A percentile compares a stretch with the other conserved stretches of the same genome.
Conservation (phyloP, 371 early-diverging fungal genomes). For the Sporodiniella umbellata region DNA sequence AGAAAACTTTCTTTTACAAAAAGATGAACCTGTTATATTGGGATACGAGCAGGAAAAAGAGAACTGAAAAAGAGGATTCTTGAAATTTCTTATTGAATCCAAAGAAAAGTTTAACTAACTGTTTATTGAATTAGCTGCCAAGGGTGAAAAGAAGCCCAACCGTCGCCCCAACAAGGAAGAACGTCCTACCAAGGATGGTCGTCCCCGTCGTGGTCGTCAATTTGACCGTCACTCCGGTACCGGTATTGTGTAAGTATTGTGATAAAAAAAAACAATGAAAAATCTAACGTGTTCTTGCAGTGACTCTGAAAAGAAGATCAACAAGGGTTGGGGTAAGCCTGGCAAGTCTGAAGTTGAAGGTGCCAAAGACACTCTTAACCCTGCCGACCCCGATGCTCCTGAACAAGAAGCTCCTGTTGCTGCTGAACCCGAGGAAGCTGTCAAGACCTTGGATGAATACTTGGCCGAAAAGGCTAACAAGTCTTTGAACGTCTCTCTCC, state of each 20-base stretch:
- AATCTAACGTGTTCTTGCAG: conserved; percentile 23
- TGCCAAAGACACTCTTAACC: conserved; percentile 27
- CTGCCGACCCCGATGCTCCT: conserved; percentile 42
- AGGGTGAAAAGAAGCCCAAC: conserved; percentile 11
- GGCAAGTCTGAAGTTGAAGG: conserved; percentile 45
- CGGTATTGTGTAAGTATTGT: conserved; percentile 55
- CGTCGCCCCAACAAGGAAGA: conserved; percentile 8
- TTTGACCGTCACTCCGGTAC: conserved; percentile 82
- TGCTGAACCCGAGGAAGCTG: conserved; percentile 66
- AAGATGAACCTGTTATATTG: too few species aligned
- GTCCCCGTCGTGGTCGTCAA: conserved; percentile 56
- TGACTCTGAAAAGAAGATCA: conserved; percentile 84
- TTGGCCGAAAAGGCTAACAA: conserved; percentile 67
- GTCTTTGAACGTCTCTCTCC: conserved; percentile 59
- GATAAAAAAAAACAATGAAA: too few species aligned
- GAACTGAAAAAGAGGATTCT: not conserved
- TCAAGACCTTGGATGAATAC: conserved; percentile 81
- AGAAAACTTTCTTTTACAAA: too few species aligned
- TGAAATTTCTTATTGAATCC: not conserved
- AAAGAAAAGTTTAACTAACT: not conserved
- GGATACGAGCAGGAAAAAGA: too few species aligned
- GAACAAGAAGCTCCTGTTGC: conserved; percentile 34
- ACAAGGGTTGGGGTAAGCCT: conserved; percentile 76
- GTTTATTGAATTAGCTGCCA: conserved; percentile 6
- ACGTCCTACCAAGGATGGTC: conserved; percentile 52